Percentiles rank a stretch among this genome's conserved stretches.
phyloP scores from a whole-genome alignment of 441 rosid genomes.

The Pelargonium myrrhifolium region DNA sequence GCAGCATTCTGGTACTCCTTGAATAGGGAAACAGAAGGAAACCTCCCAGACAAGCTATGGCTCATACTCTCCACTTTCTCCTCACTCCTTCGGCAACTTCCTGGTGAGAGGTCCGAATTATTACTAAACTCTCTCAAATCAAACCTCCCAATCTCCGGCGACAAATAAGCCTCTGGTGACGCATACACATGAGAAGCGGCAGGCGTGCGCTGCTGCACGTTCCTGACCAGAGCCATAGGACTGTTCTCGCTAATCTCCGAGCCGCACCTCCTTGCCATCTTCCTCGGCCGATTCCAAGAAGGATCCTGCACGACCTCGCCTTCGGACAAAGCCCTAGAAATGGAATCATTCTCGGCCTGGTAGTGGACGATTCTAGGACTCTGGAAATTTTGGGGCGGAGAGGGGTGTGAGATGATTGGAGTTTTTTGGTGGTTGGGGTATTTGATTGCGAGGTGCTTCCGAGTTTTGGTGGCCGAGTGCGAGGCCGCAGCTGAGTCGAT shows the following conservation, averaged over 20 bases:
- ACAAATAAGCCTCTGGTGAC: conserved; percentile 53
- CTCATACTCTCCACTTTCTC: conserved; percentile 29
- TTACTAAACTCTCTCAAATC: conserved; percentile 11
- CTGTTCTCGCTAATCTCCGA: conserved; percentile 46
- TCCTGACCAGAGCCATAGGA: conserved; percentile 45
- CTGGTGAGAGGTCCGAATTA: conserved; percentile 32
- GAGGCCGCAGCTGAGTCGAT: conserved; percentile 84
- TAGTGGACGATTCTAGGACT: conserved; percentile 20
- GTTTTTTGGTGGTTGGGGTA: conserved; percentile 53
- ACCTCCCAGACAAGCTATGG: conserved; percentile 68
- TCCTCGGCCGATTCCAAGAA: conserved; percentile 34
- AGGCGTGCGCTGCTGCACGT: conserved; percentile 32
- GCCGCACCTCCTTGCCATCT: conserved; percentile 41
- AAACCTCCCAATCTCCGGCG: conserved; percentile 50
- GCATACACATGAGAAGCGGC: conserved; percentile 16
- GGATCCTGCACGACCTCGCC: conserved; percentile 25
- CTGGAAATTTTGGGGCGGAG: conserved; percentile 33
- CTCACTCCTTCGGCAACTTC: conserved; percentile 30
- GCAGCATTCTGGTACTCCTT: conserved; percentile 86
- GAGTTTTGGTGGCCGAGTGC: conserved; percentile 42
- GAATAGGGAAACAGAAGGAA: conserved; percentile 76
- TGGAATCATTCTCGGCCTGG: conserved; percentile 25
- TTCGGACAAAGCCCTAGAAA: conserved; percentile 7
- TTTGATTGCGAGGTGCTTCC: conserved; percentile 49
- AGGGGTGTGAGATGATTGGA: conserved; percentile 41